Evolutionary conservation across 805 yeast genomes (phyloP).

Genomic region (Metschnikowia cerradonensis): DNA sequence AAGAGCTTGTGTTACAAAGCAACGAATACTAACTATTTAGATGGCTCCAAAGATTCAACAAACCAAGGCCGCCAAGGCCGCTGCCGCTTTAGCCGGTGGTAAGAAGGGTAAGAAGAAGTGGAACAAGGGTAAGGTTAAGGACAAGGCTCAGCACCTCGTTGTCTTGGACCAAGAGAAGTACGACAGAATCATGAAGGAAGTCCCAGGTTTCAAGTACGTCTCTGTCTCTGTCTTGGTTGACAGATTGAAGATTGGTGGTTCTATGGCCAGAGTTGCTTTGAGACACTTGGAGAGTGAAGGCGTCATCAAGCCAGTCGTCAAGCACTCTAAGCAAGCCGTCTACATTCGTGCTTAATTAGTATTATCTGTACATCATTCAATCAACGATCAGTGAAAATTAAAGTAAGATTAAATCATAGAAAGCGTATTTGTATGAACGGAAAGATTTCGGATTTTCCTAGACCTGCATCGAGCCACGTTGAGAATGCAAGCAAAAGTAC

Average conservation of each 20-base stretch:
- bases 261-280: constrained; percentile 97
- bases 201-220: constrained; percentile 97
- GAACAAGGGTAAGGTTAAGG: constrained; percentile 99
- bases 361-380: constrained; percentile 13
- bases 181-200: constrained; percentile 99
- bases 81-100: constrained; percentile 99
- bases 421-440: background rate
- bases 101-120: constrained; percentile 99
- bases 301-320: constrained; percentile 87
- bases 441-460: background rate
- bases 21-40: constrained; percentile 10
- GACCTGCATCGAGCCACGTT: background rate
- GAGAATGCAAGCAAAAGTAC: background rate
- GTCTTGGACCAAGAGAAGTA: constrained; percentile 96
- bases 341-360: constrained; percentile 67
- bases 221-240: constrained; percentile 98
- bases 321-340: constrained; percentile 95
- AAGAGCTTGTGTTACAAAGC: background rate
- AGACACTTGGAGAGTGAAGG: constrained; percentile 94
- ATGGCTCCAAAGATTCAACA: constrained; percentile 99
- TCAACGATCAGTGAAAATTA: constrained; percentile 17
- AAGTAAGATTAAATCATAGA: background rate
- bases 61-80: constrained; percentile 99
- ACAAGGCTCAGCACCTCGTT: constrained; percentile 98
- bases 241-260: constrained; percentile 99